These are phyloP conservation scores for Magnusiomyces ingens DNA, from an alignment of 1,139 yeast genomes.

Conservation along the genomic window DNA sequence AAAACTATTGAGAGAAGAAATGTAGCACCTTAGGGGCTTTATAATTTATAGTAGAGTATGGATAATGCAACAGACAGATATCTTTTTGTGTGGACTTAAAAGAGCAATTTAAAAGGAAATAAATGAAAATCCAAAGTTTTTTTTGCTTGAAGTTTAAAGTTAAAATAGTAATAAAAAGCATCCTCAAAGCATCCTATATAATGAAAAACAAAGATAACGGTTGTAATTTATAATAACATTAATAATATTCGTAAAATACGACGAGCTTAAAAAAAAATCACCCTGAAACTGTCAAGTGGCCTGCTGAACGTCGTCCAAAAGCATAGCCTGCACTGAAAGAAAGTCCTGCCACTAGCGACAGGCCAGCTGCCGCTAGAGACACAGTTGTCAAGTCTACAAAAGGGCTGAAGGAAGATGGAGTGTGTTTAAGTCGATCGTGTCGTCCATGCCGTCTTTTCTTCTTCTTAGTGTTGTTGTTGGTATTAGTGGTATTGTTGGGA, in stretches of 20 bases:
- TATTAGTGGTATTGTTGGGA: no score
- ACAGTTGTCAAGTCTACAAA: conserved; percentile 20
- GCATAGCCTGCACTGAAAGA: conserved; percentile 31
- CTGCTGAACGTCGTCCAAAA: conserved; percentile 19
- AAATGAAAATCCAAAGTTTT: no score
- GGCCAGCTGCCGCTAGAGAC: conserved; percentile 27
- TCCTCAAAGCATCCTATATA: no score
- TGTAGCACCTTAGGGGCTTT: no score
- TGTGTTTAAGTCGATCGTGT: not conserved
- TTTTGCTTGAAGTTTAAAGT: no score
- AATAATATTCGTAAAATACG: not conserved
- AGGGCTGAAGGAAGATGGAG: conserved; percentile 2
- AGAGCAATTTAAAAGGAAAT: no score
- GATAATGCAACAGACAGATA: no score
- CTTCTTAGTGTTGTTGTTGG: not conserved
- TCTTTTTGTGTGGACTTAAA: no score
- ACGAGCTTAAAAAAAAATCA: not conserved
- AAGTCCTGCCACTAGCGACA: conserved; percentile 28
- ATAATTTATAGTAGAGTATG: no score
- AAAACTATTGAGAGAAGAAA: no score
- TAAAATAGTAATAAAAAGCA: no score
- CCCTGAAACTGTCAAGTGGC: conserved; percentile 8
- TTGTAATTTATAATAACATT: not conserved
- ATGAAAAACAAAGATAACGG: no score
- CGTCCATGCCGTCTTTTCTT: not conserved